Conservation (phyloP, 352 stramenopile species). For the Bremia lactucae region DNA sequence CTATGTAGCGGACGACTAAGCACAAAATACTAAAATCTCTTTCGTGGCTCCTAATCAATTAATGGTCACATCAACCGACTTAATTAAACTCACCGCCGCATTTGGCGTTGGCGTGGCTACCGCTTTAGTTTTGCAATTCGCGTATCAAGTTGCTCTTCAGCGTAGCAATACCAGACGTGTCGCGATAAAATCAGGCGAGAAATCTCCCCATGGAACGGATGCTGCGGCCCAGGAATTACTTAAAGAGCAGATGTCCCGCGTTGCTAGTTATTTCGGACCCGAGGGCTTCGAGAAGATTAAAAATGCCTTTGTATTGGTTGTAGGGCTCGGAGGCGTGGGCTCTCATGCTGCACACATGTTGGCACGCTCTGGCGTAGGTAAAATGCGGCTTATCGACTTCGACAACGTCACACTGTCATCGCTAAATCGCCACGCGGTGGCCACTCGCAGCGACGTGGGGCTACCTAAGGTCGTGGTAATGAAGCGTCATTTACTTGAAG, state of each 20-base stretch:
- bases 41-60: too few species aligned
- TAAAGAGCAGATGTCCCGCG: slow-evolving; percentile 86
- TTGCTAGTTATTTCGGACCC: slow-evolving; percentile 91
- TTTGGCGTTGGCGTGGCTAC: slow-evolving; percentile 48
- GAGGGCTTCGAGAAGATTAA: slow-evolving; percentile 86
- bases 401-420: slow-evolving; percentile 98
- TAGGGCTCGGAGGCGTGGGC: slow-evolving; percentile 95
- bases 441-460: slow-evolving; percentile 93
- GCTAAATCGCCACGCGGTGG: slow-evolving; percentile 97
- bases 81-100: slow-evolving; percentile 27
- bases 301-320: slow-evolving; percentile 88
- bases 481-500: slow-evolving; percentile 64
- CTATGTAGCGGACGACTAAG: too few species aligned
- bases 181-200: background rate
- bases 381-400: slow-evolving; percentile 97
- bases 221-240: slow-evolving; percentile 44
- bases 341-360: slow-evolving; percentile 96
- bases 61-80: slow-evolving; percentile 50
- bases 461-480: slow-evolving; percentile 88
- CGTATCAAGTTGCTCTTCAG: slow-evolving; percentile 28
- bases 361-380: slow-evolving; percentile 89
- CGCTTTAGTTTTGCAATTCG: slow-evolving; percentile 32
- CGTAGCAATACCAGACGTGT: background rate
- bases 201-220: slow-evolving; percentile 16
- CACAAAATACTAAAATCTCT: too few species aligned